A percentile compares a stretch with the other conserved stretches of the same genome.
These are phyloP conservation scores for Fusarium poae DNA, from an alignment of 2,329 filamentous ascomycete species.

Conservation along the genomic window DNA sequence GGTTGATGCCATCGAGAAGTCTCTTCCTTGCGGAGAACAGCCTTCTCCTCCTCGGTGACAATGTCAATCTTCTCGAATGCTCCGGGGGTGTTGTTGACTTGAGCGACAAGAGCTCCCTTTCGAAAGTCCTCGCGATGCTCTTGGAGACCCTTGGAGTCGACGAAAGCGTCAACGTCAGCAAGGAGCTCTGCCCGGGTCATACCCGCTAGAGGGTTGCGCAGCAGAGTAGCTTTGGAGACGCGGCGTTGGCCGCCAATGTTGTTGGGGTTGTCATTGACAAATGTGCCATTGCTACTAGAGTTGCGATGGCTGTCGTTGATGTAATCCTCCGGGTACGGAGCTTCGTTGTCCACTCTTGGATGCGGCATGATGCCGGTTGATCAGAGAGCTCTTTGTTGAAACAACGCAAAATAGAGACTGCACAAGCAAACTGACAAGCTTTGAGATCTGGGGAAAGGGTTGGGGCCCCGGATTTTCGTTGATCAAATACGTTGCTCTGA, in stretches of 20 bases:
- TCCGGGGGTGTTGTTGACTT: slow-evolving; percentile 54
- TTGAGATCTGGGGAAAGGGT: slow-evolving; percentile 10
- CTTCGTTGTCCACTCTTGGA: slow-evolving; percentile 44
- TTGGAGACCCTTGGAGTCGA: slow-evolving; percentile 51
- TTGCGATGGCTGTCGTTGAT: slow-evolving; percentile 17
- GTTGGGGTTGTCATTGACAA: slow-evolving; percentile 35
- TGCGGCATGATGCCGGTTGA: slow-evolving; percentile 43
- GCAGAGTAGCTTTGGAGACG: slow-evolving; percentile 46
- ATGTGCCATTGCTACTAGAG: slow-evolving; percentile 42
- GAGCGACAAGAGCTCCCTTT: slow-evolving; percentile 65
- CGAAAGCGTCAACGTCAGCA: slow-evolving; percentile 55
- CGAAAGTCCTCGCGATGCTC: slow-evolving; percentile 61
- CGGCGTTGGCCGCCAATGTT: slow-evolving; percentile 16
- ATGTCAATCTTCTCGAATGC: slow-evolving; percentile 49
- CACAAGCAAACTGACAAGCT: not conserved
- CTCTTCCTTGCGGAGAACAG: slow-evolving; percentile 47
- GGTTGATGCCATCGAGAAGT: slow-evolving; percentile 53
- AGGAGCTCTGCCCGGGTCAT: slow-evolving; percentile 50
- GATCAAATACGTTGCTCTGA: not conserved
- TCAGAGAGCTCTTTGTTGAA: rapidly evolving
- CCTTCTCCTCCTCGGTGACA: slow-evolving; percentile 50
- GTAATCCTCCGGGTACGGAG: slow-evolving; percentile 33
- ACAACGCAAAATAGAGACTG: not conserved
- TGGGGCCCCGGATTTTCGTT: slow-evolving; percentile 27
- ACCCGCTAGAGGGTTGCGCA: slow-evolving; percentile 51